Evolutionary conservation across 306 rosid species (phyloP).

Genomic region (Inga leiocalycina): DNA sequence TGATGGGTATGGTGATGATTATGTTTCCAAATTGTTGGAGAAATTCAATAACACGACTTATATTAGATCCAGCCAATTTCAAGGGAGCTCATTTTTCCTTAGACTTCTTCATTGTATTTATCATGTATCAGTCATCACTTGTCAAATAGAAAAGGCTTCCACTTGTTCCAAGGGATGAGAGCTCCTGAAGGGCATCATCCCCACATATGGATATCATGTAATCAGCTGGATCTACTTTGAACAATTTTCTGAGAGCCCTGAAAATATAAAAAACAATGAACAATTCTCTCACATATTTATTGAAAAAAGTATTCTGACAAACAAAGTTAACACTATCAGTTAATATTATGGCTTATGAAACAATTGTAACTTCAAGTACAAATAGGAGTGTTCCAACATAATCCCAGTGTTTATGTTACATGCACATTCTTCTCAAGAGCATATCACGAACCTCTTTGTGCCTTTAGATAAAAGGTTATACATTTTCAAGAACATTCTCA

Average conservation of each 20-base stretch:
- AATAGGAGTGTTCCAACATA: neutral
- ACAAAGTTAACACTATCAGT: neutral
- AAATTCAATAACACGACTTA: neutral
- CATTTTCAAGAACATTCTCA: too few relatives aligned
- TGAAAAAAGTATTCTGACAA: neutral
- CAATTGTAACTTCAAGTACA: constrained; percentile 3
- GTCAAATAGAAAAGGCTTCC: constrained; percentile 98
- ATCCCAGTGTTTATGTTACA: too few relatives aligned
- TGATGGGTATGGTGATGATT: too few relatives aligned
- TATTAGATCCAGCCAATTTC: constrained; percentile 25
- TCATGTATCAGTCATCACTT: constrained; percentile 95
- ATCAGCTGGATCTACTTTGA: too few relatives aligned
- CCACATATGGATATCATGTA: too few relatives aligned
- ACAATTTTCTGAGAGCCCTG: constrained; percentile 93
- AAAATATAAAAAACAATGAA: constrained; percentile 38
- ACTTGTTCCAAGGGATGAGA: constrained; percentile 97
- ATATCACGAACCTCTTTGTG: too few relatives aligned
- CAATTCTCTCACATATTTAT: neutral
- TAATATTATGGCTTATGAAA: constrained; percentile 19
- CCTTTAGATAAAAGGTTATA: too few relatives aligned
- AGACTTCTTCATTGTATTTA: constrained; percentile 93
- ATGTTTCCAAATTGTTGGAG: too few relatives aligned
- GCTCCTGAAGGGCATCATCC: constrained; percentile 49
- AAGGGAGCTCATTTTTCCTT: constrained; percentile 75
- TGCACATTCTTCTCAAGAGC: too few relatives aligned